Evolutionary conservation across 371 early-diverging fungal species (phyloP), one percentile per base, ranked within the genome.

Genomic region (Mortierella sp.): DNA sequence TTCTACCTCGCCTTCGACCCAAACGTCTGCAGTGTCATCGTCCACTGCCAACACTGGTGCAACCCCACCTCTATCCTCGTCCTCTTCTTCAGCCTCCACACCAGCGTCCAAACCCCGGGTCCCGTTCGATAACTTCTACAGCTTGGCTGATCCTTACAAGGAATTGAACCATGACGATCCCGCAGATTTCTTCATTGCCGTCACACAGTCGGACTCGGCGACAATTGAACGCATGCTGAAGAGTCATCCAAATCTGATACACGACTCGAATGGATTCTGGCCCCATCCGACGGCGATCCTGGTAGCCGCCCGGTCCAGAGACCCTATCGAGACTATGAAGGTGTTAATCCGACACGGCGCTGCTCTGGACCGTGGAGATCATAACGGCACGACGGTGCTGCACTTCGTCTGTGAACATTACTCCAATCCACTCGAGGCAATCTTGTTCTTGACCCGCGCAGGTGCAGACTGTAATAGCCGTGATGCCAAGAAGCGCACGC

Each of bases 121-220:
- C 9, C 69, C 57, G 37, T 53, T 64, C 17, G 64, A 75, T 54
- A 75, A 75, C 57, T 75, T 75, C 64, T 75, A 75, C 57, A 75
- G 75, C 47, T 68, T 75, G 11, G 48, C 64, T 9, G 75, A 75
- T 11, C 75, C 75, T 14, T 75, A 75, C 75, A 75, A 75, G 60
- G 69, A 64, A 9, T 19, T 75, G 28, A 62, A 63, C 32, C 46
- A 58, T 34, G 58, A 63, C 26, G 75, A 75, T 12, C 68, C 68
- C 15, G 26, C 64, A n/a, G 75, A 75, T 44, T 75, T 75, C 37
- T 75, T 75, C 52, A 60, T 63, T 2, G 75, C 75, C 0, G 64
- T 75, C 24, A 68, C 75, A 5, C 68, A 75, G 21, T 57, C 63
- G 4, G 75, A 75, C 46, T 41, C 63, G 42, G 50, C 57, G 11